Percentiles rank a stretch among this genome's conserved stretches.
Evolutionary conservation across 768 basidiomycete species (phyloP).

Genomic region (Galerina marginata): DNA sequence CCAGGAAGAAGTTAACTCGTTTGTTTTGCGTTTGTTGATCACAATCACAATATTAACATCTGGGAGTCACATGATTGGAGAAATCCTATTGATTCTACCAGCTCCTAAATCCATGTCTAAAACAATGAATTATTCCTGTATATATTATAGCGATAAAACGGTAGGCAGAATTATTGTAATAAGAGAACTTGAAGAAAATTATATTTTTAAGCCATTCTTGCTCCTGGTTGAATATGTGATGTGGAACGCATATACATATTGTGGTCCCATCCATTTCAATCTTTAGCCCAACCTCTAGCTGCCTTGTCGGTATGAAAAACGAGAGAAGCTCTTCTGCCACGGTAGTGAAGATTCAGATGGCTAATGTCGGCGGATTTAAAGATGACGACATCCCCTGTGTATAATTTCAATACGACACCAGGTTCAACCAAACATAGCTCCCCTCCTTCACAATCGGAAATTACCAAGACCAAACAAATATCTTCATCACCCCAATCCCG

Average conservation of each 20-base stretch:
- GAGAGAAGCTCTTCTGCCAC: slow-evolving; percentile 25
- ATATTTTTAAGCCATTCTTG: too few relatives aligned
- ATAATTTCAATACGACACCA: slow-evolving; percentile 24
- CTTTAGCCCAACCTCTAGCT: neutral
- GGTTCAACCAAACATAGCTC: slow-evolving; percentile 27
- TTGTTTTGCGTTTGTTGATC: too few relatives aligned
- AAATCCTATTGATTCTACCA: too few relatives aligned
- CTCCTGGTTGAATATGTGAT: too few relatives aligned
- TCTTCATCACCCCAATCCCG: slow-evolving; percentile 19
- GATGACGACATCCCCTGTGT: slow-evolving; percentile 19
- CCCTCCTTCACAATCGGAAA: slow-evolving; percentile 26
- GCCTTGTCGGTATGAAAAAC: slow-evolving; percentile 26
- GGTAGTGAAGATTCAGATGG: slow-evolving; percentile 31
- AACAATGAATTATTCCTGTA: too few relatives aligned
- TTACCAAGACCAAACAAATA: slow-evolving; percentile 30
- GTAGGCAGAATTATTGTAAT: too few relatives aligned
- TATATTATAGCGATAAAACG: too few relatives aligned
- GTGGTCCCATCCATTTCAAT: slow-evolving; percentile 11
- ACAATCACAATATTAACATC: too few relatives aligned
- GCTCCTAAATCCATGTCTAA: too few relatives aligned
- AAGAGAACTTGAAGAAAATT: too few relatives aligned
- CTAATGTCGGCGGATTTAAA: slow-evolving; percentile 26
- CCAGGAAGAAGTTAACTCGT: too few relatives aligned
- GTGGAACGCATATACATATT: neutral
- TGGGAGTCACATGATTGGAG: too few relatives aligned